phyloP scores from a whole-genome alignment of 2,329 filamentous ascomycete species.

The Grosmannia huntii region DNA sequence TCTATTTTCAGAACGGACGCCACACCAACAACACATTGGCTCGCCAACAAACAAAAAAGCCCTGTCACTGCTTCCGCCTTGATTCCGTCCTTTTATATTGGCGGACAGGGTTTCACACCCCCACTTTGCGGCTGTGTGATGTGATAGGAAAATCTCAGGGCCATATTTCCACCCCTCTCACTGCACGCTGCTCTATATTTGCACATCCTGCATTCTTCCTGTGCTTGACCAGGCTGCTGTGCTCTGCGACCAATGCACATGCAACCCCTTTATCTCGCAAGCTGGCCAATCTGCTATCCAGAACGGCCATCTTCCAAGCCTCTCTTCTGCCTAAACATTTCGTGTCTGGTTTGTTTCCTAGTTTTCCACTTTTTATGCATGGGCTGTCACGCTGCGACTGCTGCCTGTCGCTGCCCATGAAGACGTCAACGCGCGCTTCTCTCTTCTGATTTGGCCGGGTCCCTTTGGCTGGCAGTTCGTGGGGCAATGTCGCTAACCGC shows the following conservation, averaged over 20 bases:
- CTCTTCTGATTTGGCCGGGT: not conserved
- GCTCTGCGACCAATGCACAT: not conserved
- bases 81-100: not conserved
- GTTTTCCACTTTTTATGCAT: conserved; percentile 19
- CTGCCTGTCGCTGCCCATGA: not conserved
- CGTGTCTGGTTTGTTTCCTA: not conserved
- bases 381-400: not conserved
- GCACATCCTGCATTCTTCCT: not conserved
- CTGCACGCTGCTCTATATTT: not conserved
- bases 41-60: not conserved
- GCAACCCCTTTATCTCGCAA: not conserved
- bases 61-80: not conserved
- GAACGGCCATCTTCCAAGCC: not conserved
- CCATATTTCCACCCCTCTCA: not conserved
- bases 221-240: not conserved
- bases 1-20: not conserved
- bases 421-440: not conserved
- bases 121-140: not conserved
- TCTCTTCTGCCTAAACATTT: not conserved
- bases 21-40: not conserved
- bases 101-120: not conserved
- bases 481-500: conserved; percentile 19
- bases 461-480: not conserved
- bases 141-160: not conserved
- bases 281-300: not conserved